Evolutionary conservation across 805 yeast genomes (phyloP).

Genomic region (Torulaspora delbrueckii): DNA sequence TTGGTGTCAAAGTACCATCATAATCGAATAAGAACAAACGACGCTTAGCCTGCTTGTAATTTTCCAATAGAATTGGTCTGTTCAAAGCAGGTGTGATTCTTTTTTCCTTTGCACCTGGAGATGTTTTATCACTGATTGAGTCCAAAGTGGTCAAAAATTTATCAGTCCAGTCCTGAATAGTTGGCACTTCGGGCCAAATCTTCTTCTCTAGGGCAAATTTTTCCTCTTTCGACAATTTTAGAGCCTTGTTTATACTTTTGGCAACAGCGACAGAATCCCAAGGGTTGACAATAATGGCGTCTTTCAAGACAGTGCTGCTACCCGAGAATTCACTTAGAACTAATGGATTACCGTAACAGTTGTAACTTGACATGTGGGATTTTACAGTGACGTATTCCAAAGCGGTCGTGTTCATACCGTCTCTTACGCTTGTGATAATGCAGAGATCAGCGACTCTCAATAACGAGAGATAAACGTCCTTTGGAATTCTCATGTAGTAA

Average conservation of each 20-base stretch:
- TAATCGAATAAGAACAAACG: constrained; percentile 89
- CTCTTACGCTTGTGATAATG: constrained; percentile 83
- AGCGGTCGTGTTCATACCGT: constrained; percentile 95
- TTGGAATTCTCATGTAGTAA: constrained; percentile 82
- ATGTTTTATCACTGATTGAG: constrained; percentile 37
- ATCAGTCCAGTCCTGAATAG: constrained; percentile 78
- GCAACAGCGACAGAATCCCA: constrained; percentile 97
- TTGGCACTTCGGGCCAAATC: constrained; percentile 61
- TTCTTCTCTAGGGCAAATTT: constrained; percentile 45
- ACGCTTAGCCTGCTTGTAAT: constrained; percentile 56
- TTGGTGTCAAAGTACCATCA: constrained; percentile 96
- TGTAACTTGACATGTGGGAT: constrained; percentile 39
- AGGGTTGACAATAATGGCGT: constrained; percentile 84
- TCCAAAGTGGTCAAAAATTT: constrained; percentile 49
- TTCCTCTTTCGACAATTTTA: constrained; percentile 48
- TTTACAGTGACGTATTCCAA: constrained; percentile 88
- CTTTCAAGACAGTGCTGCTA: constrained; percentile 62
- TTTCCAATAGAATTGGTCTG: constrained; percentile 54
- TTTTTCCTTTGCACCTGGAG: constrained; percentile 12
- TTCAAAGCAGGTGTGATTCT: constrained; percentile 80
- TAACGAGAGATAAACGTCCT: constrained; percentile 84
- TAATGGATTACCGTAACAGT: constrained; percentile 55
- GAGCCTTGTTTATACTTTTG: constrained; percentile 66
- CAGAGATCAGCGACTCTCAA: constrained; percentile 87
- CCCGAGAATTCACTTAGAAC: constrained; percentile 93